Conservation (phyloP, 305 asterid genomes). For the Fraxinus dipetala region DNA sequence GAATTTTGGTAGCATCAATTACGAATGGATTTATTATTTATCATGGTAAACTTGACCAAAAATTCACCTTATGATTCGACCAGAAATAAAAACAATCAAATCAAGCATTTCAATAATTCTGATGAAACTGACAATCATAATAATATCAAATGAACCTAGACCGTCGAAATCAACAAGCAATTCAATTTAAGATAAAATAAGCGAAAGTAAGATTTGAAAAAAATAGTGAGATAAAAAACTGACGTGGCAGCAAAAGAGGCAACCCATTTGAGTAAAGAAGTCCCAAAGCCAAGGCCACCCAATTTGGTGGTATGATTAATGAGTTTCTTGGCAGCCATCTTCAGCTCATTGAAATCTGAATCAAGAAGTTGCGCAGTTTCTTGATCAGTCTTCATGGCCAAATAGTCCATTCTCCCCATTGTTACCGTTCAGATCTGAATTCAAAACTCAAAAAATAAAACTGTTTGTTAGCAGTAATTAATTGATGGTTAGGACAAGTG, state of each 20-base stretch:
- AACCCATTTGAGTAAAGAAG: constrained; percentile 77
- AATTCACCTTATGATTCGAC: too few relatives aligned
- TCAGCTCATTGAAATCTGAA: constrained; percentile 62
- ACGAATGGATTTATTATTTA: not conserved
- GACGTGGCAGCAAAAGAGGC: constrained; percentile 86
- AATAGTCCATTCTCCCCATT: constrained; percentile 64
- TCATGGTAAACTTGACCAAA: too few relatives aligned
- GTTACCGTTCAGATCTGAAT: constrained; percentile 2
- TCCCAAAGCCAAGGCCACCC: constrained; percentile 63
- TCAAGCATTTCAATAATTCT: too few relatives aligned
- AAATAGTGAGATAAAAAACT: constrained; percentile 2
- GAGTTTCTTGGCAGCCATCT: constrained; percentile 60
- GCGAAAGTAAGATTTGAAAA: not conserved
- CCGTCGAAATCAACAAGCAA: too few relatives aligned
- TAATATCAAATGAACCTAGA: too few relatives aligned
- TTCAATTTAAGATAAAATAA: too few relatives aligned
- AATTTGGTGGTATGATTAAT: constrained; percentile 49
- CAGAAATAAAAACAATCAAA: too few relatives aligned
- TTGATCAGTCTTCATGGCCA: constrained; percentile 52
- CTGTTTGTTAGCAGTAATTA: not conserved
- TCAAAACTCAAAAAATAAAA: not conserved
- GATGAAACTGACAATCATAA: too few relatives aligned
- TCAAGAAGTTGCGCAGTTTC: constrained; percentile 44
- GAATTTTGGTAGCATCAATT: too few relatives aligned
- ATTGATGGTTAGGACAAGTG: too few relatives aligned